Base-by-base conservation (phyloP, 1,139 yeast genomes). In the Zygosaccharomyces sapae region DNA sequence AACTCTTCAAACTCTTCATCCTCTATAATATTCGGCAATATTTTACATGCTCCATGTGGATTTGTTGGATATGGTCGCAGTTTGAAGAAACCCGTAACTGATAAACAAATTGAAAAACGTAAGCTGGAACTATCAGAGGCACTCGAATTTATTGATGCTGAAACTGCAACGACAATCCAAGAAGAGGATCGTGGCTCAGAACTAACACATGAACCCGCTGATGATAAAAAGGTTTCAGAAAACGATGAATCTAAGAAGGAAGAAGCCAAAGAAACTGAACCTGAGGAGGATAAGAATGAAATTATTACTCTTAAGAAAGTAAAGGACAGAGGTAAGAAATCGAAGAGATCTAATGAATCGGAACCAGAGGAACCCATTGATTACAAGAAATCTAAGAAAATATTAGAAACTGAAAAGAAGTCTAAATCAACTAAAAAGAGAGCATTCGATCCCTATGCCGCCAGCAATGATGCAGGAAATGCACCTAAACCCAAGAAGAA, bases 391-490 rank as follows among this genome's bases (percentile, higher is more conserved):
- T 73, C 75, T 16, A 75, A 79, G 45, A 79, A 75, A 53, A 68
- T 82, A 19, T 63, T 79, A 61, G 50, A 48, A 3, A 51, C 59
- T 24, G 52, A 55, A 31, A 43, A 49, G 25, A 58, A 58, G 25
- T 53, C 57, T 19, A 57, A 57, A 36, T 61, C 55, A 13, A 57
- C 59, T 42, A 77, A 74, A 58, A 77, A 76, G 59, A 72, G 76
- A 50, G 69, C 76, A 2, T 83, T 80, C 55, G 83, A 83, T 65
- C 89, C 90, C 2, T 83, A 81, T 56, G 63, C 72, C 5, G 64
- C 66, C 20, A 71, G 70, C 5, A 68, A 72, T 31, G 53, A 55
- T 30, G 27, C 47, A 12, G 41, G 33, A 12, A 70, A 68, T 31
- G 83, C 81, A 4, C 84, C 83, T 6, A 67, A 67, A 55, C 73